Conservation (phyloP, 495 filamentous ascomycete genomes). For the Rhypophila decipiens region DNA sequence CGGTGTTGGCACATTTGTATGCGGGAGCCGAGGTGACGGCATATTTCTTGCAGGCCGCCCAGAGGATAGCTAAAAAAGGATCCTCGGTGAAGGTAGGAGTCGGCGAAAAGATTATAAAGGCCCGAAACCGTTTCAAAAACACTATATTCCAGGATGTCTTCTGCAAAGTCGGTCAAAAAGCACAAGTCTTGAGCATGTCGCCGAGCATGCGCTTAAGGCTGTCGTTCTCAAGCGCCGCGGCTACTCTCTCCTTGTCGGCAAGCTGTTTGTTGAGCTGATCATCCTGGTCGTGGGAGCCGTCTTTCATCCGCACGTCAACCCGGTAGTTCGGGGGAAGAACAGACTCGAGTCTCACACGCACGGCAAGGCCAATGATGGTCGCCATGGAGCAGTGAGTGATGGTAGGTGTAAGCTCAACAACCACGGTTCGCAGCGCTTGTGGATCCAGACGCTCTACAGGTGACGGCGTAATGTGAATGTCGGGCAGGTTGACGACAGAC, state of each 20-base stretch:
- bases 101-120: too few species aligned
- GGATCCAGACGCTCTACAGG: constrained; percentile 35
- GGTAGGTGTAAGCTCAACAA: constrained; percentile 85
- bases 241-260: constrained; percentile 92
- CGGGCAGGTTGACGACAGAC: constrained; percentile 86
- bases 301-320: constrained; percentile 88
- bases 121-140: too few species aligned
- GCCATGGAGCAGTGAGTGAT: constrained; percentile 95
- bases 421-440: constrained; percentile 43
- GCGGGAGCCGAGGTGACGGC: too few species aligned
- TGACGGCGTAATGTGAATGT: constrained; percentile 73
- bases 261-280: constrained; percentile 95
- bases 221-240: constrained; percentile 89
- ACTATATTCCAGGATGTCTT: too few species aligned
- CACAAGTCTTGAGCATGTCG: constrained; percentile 88
- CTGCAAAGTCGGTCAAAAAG: too few species aligned
- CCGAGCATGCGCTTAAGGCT: constrained; percentile 79
- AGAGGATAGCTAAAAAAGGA: too few species aligned
- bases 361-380: constrained; percentile 91
- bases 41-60: too few species aligned
- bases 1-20: too few species aligned
- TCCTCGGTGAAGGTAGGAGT: too few species aligned
- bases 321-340: constrained; percentile 87
- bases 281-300: constrained; percentile 89
- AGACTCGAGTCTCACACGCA: constrained; percentile 85